A percentile compares a stretch with the other conserved stretches of the same genome.
These are phyloP conservation scores for Iris pallida DNA, from an alignment of 116 monocot genomes.

Conservation along the genomic window DNA sequence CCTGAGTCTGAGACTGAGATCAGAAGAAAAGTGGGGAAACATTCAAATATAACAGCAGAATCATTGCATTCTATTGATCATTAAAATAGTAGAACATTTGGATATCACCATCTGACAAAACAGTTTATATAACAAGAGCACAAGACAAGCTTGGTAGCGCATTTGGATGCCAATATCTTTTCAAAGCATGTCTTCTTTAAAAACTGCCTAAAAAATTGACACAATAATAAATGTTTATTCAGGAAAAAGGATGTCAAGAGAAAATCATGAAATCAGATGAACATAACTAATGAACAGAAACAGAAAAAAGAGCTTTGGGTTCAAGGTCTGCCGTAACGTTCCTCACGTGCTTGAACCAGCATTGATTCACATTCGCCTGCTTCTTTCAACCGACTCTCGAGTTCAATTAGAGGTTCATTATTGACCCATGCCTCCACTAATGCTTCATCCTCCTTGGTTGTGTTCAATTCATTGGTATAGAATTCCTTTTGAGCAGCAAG, in stretches of 20 bases:
- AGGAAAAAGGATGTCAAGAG: conserved; percentile 42
- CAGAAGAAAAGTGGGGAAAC: too few species aligned
- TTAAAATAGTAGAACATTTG: not conserved
- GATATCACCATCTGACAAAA: too few species aligned
- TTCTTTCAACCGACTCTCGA: conserved; percentile 83
- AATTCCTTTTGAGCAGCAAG: conserved; percentile 92
- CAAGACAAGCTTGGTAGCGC: conserved; percentile 64
- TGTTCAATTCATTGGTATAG: conserved; percentile 81
- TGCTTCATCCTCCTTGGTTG: conserved; percentile 92
- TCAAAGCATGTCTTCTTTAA: conserved; percentile 85
- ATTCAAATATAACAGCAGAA: conserved; percentile 10
- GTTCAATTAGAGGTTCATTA: conserved; percentile 37
- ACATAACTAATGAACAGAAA: too few species aligned
- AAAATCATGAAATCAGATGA: too few species aligned
- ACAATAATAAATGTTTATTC: conserved; percentile 3
- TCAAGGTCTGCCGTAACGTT: too few species aligned
- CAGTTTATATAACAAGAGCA: too few species aligned
- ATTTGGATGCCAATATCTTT: conserved; percentile 89
- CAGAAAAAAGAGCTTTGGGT: too few species aligned
- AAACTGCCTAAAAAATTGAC: conserved; percentile 51
- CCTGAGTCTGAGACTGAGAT: too few species aligned
- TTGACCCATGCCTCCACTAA: conserved; percentile 63
- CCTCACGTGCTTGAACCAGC: too few species aligned
- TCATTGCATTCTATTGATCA: too few species aligned
- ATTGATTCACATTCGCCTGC: conserved; percentile 81